A percentile compares a stretch with the other conserved stretches of the same genome.
Conservation (phyloP, 2,329 filamentous ascomycete genomes). For the Fusarium palustre region DNA sequence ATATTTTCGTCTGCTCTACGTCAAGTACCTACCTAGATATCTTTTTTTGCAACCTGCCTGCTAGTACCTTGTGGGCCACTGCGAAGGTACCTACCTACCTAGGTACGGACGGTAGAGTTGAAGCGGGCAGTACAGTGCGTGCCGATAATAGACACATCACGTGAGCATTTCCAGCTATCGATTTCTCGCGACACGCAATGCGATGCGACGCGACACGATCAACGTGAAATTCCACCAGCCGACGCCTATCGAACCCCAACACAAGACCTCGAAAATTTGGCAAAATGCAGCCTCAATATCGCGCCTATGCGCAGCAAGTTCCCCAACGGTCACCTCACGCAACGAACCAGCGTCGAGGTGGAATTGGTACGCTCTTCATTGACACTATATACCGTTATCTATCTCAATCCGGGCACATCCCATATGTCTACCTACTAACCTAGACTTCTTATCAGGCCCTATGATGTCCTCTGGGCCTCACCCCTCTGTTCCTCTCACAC, state of each 20-base stretch:
- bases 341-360: constrained; percentile 62
- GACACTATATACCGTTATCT: constrained; percentile 1
- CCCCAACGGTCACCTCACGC: constrained; percentile 63
- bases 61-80: too few relatives aligned
- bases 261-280: constrained; percentile 10
- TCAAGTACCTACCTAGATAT: too few relatives aligned
- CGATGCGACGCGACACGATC: constrained; percentile 47
- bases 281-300: constrained; percentile 66
- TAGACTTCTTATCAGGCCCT: constrained; percentile 53
- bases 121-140: too few relatives aligned
- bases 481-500: constrained; percentile 63
- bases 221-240: constrained; percentile 30
- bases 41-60: too few relatives aligned
- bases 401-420: not conserved
- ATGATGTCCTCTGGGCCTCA: constrained; percentile 68
- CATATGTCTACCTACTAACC: constrained; percentile 17
- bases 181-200: constrained; percentile 36
- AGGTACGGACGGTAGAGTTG: too few relatives aligned
- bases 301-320: constrained; percentile 63
- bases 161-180: constrained; percentile 36
- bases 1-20: too few relatives aligned
- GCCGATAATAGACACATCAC: constrained; percentile 19
- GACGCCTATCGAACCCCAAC: constrained; percentile 23
- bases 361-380: constrained; percentile 59
- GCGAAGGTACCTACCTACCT: too few relatives aligned